Evolutionary conservation across 1,284 basidiomycete species (phyloP).

Genomic region (Ustilago hordei): DNA sequence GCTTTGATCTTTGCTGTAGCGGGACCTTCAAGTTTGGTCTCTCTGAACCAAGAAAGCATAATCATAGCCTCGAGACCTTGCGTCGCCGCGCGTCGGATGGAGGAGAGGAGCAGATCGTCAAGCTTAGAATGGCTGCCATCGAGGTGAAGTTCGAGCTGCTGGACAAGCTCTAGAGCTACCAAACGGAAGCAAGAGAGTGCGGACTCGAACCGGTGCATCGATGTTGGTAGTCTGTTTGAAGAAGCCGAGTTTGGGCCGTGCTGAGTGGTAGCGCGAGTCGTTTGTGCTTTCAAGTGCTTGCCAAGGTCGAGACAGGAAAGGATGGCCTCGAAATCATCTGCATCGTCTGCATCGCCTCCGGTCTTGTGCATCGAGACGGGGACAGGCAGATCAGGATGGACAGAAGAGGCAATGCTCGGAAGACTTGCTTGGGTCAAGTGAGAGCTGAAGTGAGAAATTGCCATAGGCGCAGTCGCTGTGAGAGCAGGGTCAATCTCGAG

Average conservation of each 20-base stretch:
- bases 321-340: background rate
- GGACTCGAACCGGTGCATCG: slow-evolving; percentile 10
- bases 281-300: background rate
- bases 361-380: background rate
- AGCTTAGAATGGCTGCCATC: background rate
- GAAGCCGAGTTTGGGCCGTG: background rate
- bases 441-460: background rate
- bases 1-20: background rate
- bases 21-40: slow-evolving; percentile 7
- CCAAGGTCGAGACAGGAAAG: background rate
- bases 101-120: slow-evolving; percentile 11
- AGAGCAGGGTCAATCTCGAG: background rate
- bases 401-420: background rate
- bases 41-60: slow-evolving; percentile 24
- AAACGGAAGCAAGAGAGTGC: slow-evolving; percentile 6
- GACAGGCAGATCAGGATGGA: background rate
- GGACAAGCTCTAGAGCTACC: background rate
- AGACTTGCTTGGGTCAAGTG: background rate
- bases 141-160: slow-evolving; percentile 6
- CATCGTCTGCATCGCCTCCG: background rate
- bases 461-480: background rate
- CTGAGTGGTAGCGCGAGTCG: background rate
- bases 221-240: background rate
- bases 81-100: slow-evolving; percentile 10
- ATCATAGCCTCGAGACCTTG: slow-evolving; percentile 16